Conservation (phyloP, 2,329 filamentous ascomycete species). For the Nothopassalora personata region DNA sequence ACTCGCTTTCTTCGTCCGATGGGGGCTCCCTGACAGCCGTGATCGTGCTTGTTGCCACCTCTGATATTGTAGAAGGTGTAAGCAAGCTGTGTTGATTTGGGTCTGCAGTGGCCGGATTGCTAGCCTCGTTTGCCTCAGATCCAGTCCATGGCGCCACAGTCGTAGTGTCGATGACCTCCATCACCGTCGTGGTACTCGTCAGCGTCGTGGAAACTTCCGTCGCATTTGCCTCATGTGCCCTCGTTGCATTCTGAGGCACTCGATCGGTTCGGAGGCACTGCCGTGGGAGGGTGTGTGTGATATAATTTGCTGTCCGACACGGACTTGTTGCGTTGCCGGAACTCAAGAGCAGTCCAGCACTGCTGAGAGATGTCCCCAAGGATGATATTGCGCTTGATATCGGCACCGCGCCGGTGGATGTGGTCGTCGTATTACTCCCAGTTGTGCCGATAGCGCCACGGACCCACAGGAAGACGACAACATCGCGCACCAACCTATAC, state of each 20-base stretch:
- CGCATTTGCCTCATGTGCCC: not conserved
- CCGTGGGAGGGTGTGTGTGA: conserved; percentile 70
- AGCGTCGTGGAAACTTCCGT: not conserved
- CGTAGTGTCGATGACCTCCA: not conserved
- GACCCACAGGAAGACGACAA: conserved; percentile 18
- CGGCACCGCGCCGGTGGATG: conserved; percentile 9
- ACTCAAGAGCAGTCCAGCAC: conserved; percentile 4
- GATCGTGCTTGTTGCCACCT: not conserved
- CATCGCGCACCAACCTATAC: conserved; percentile 22
- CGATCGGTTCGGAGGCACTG: conserved; percentile 67
- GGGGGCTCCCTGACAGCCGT: conserved; percentile 20
- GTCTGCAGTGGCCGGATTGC: not conserved
- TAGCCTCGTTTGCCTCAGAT: not conserved
- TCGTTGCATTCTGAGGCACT: conserved; percentile 27
- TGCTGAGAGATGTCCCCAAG: not conserved
- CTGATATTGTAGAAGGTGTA: conserved; percentile 1
- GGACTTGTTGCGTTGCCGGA: conserved; percentile 37
- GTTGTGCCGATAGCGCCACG: conserved; percentile 12
- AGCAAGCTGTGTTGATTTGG: not conserved
- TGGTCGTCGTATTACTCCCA: conserved; percentile 3
- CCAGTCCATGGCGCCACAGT: not conserved
- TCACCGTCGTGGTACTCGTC: not conserved
- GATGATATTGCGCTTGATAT: conserved; percentile 1
- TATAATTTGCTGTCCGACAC: conserved; percentile 69
- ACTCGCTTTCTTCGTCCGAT: conserved; percentile 56